Evolutionary conservation across 2,329 filamentous ascomycete genomes (phyloP).

Genomic region (Fusarium sp.): DNA sequence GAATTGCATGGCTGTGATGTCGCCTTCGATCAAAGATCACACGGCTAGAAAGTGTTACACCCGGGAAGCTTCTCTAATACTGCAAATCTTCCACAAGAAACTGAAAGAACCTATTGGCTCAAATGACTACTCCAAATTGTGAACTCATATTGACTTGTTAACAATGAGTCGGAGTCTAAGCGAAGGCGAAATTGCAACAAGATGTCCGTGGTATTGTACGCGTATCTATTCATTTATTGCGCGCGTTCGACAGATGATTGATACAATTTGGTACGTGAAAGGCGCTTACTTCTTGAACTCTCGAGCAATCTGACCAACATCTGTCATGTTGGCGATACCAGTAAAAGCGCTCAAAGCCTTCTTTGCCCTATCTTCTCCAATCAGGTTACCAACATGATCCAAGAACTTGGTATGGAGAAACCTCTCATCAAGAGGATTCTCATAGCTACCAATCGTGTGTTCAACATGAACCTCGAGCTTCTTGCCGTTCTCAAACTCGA

Average conservation of each 20-base stretch:
- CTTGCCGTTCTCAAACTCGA: background rate
- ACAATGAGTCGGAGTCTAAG: background rate
- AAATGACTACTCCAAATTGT: background rate
- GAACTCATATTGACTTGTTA: background rate
- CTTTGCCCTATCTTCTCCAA: background rate
- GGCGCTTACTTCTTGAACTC: background rate
- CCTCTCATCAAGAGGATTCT: background rate
- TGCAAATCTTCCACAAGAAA: background rate
- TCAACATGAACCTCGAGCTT: background rate
- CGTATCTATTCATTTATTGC: background rate
- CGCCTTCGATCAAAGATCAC: background rate
- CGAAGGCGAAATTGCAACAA: background rate
- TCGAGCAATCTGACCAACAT: background rate
- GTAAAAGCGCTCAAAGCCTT: background rate
- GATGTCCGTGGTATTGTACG: background rate
- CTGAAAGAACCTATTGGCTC: background rate
- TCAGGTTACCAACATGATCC: background rate
- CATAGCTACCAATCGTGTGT: background rate
- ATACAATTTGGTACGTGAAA: background rate
- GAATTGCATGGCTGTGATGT: background rate
- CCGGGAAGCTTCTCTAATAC: background rate
- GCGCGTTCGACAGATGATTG: background rate
- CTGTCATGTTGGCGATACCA: background rate
- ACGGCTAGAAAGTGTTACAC: background rate
- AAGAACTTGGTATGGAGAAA: background rate